Conservation (phyloP, 257 asterid genomes). For the Solanum lignicaule region DNA sequence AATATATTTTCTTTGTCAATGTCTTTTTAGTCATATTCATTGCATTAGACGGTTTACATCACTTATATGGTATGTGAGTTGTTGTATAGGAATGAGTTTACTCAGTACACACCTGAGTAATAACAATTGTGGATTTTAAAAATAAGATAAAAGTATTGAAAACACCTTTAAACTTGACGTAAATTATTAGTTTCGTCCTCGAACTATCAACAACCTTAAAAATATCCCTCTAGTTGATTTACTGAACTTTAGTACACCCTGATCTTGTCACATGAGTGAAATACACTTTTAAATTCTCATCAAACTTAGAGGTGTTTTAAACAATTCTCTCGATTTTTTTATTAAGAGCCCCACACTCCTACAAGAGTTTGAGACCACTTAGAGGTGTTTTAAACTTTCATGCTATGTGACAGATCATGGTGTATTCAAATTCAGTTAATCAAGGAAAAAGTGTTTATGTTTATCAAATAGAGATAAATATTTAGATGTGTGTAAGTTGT, state of each 20-base stretch:
- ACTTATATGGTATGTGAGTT: neutral
- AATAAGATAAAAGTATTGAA: too few relatives aligned
- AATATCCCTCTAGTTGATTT: neutral
- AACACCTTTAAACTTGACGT: neutral
- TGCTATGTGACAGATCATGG: neutral
- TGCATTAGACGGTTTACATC: too few relatives aligned
- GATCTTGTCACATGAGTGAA: neutral
- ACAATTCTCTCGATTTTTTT: too few relatives aligned
- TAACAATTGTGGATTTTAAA: neutral
- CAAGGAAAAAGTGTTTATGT: neutral
- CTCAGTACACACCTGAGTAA: fast-evolving
- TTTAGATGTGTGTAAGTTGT: neutral
- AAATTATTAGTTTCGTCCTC: neutral
- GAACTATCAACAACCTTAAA: neutral
- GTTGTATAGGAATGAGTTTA: neutral
- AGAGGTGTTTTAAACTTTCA: too few relatives aligned
- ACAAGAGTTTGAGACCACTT: neutral
- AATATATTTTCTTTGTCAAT: neutral
- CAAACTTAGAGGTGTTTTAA: too few relatives aligned
- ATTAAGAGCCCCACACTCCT: neutral
- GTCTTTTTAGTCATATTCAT: neutral
- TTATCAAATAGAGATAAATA: neutral
- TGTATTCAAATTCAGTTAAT: too few relatives aligned
- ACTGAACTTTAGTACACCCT: too few relatives aligned
- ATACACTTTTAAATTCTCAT: neutral